Base-by-base conservation (phyloP, 2,329 filamentous ascomycete genomes). In the Teratosphaeria gauchensis region DNA sequence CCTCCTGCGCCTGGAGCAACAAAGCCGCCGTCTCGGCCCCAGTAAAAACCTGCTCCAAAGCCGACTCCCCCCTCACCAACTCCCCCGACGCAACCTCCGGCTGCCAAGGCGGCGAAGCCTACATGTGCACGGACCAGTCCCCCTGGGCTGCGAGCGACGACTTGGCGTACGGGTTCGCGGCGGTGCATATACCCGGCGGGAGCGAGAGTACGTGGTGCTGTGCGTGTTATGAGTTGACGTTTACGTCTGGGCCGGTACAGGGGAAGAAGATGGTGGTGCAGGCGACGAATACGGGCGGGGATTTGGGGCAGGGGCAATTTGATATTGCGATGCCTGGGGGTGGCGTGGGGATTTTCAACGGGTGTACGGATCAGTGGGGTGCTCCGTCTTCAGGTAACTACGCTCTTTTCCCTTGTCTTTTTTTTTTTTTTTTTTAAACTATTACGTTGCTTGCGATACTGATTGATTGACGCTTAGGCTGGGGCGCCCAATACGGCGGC, bases 211-310 rank as follows among this genome's bases (percentile, higher is more conserved):
- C 73, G n/a, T 86, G 83, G 82, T 88, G 85, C 74, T 88, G 85
- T 68, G 80, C 79, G 55, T 87, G 84, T 71, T 87, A 85, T 66
- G 77, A 82, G 71, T 72, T 85, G 58, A 82, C 81, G 12, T 84
- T 85, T 67, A 84, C 81, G 11, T 78, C 76, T 51, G 80, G 80
- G 4, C 72, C 79, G 5, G 77, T 82, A 21, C 71, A 74, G 30
- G 83, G 83, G 57, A 86, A 86, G 74, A 81, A 77, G 59, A 83
- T 86, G 80, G 75, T 86, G 56, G 79, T 87, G 16, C 84, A 87
- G 68, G 80, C 82, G 8, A 84, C 82, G 35, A 86, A 86, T 70
- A 86, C 83, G 1, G 84, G 83, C 32, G 76, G 75, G 21, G 83
- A 85, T 66, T 73, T 85, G 7, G 76, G 75, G 51, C 65, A 68